Conservation (phyloP, 2,329 filamentous ascomycete species). For the Purpureocillium lavendulum region DNA sequence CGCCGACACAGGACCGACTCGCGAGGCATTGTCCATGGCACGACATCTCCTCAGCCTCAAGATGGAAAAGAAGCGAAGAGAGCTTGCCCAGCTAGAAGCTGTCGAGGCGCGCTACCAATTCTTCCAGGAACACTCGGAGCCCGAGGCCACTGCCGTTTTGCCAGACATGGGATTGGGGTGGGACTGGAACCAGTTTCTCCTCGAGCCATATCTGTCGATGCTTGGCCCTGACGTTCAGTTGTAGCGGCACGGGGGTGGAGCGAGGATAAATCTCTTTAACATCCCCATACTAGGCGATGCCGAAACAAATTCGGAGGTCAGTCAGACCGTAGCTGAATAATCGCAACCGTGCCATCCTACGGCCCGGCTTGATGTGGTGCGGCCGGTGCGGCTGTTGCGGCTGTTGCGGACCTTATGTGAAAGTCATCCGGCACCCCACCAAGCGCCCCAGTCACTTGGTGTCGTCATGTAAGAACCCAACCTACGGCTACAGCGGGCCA, state of each 20-base stretch:
- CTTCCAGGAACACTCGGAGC: conserved; percentile 1
- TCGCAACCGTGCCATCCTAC: too few species aligned
- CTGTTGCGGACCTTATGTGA: too few species aligned
- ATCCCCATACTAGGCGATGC: too few species aligned
- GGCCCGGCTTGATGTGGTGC: too few species aligned
- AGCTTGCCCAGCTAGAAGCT: conserved; percentile 11
- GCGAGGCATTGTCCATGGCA: conserved; percentile 12
- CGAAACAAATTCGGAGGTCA: too few species aligned
- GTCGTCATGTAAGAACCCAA: too few species aligned
- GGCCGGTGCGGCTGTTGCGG: too few species aligned
- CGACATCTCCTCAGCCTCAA: conserved; percentile 10
- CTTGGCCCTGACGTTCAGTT: conserved; percentile 9
- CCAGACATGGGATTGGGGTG: conserved; percentile 8
- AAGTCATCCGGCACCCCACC: too few species aligned
- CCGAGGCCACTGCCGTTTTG: conserved; percentile 1
- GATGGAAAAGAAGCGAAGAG: conserved; percentile 11
- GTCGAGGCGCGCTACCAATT: conserved; percentile 9
- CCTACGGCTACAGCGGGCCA: too few species aligned
- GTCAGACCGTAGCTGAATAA: too few species aligned
- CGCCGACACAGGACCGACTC: conserved; percentile 11
- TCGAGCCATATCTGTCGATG: conserved; percentile 12
- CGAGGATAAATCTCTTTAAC: too few species aligned
- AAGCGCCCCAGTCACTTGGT: too few species aligned
- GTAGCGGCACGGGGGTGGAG: conserved; percentile 2
- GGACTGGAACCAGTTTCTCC: conserved; percentile 12